Conservation (phyloP, 805 yeast genomes). For the Lipomyces kockii region DNA sequence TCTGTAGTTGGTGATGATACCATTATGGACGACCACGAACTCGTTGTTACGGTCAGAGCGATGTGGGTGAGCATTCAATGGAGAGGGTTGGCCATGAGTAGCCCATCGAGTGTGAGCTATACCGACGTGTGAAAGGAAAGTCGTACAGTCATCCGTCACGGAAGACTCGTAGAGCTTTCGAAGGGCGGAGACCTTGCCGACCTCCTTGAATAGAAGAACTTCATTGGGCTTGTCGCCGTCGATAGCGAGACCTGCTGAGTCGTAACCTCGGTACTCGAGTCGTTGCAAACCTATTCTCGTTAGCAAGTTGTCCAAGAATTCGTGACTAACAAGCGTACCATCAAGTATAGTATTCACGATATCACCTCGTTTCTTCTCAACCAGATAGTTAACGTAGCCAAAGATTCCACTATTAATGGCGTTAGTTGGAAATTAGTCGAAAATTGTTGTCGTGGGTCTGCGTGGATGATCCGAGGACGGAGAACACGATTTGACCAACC, state of each 20-base stretch:
- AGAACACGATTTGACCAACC: background rate
- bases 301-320: background rate
- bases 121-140: constrained; percentile 86
- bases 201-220: constrained; percentile 76
- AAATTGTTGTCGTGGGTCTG: background rate
- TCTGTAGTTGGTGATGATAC: constrained; percentile 95
- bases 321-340: constrained; percentile 54
- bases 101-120: constrained; percentile 99
- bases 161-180: constrained; percentile 58
- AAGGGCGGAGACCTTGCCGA: constrained; percentile 88
- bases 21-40: constrained; percentile 94
- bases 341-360: constrained; percentile 87
- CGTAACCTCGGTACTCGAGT: constrained; percentile 97
- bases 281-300: constrained; percentile 55
- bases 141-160: constrained; percentile 61
- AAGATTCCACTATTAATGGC: constrained; percentile 77
- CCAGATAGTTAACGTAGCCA: constrained; percentile 95
- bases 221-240: constrained; percentile 83
- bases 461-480: background rate
- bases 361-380: constrained; percentile 89
- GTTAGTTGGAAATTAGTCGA: background rate
- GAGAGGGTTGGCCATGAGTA: constrained; percentile 93
- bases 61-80: constrained; percentile 92
- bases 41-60: constrained; percentile 81
- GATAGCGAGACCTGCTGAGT: constrained; percentile 94